phyloP scores from a whole-genome alignment of 1,139 yeast species.

The Sugiyamaella castrensis region DNA sequence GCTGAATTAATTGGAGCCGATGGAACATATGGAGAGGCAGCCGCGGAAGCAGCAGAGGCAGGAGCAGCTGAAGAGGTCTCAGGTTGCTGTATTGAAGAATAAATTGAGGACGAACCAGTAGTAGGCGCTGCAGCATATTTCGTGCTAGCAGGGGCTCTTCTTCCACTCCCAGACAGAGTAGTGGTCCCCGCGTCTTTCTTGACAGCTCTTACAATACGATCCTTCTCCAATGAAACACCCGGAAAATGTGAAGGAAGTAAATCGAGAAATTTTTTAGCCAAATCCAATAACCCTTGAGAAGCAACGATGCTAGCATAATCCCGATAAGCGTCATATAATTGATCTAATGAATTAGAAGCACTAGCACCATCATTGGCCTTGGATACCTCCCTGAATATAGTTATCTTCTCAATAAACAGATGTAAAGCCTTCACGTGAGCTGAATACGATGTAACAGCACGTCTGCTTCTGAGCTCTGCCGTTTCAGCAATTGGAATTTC shows the following conservation, averaged over 20 bases:
- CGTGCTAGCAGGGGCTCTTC: constrained; percentile 15
- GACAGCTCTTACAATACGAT: constrained; percentile 63
- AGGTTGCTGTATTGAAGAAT: constrained; percentile 5
- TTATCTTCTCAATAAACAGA: constrained; percentile 77
- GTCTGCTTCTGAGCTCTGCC: constrained; percentile 45
- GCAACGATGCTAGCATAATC: constrained; percentile 83
- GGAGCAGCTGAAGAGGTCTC: constrained; percentile 14
- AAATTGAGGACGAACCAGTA: constrained; percentile 12
- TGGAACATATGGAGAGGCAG: constrained; percentile 19
- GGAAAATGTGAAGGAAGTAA: constrained; percentile 66
- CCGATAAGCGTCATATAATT: constrained; percentile 55
- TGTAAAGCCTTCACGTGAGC: constrained; percentile 83
- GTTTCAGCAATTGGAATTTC: constrained; percentile 65
- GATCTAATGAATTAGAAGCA: constrained; percentile 36
- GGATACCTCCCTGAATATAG: constrained; percentile 59
- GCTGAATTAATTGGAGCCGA: constrained; percentile 12
- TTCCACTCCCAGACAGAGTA: constrained; percentile 17
- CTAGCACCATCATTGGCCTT: constrained; percentile 38
- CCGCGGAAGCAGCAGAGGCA: constrained; percentile 12
- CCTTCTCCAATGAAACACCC: constrained; percentile 64
- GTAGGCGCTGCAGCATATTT: constrained; percentile 14
- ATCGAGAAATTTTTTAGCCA: constrained; percentile 69
- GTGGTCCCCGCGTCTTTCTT: constrained; percentile 23
- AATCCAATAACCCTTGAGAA: constrained; percentile 76
- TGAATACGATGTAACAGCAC: constrained; percentile 63